A percentile compares a stretch with the other conserved stretches of the same genome.
Conservation (phyloP, 129 eudicot genomes). For the Oenanthe sinensis region DNA sequence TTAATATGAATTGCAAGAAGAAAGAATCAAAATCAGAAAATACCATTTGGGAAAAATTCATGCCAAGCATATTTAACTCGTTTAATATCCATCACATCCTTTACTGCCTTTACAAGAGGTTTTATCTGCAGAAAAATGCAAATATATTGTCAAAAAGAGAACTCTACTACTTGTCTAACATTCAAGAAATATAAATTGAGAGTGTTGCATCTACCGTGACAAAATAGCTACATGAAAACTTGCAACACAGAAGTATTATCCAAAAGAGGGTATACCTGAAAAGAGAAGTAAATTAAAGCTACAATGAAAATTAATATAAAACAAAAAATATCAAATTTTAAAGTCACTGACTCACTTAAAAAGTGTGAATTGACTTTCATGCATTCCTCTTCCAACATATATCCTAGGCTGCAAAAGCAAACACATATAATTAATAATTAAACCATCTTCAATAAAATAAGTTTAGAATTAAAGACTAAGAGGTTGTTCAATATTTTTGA, state of each 20-base stretch:
- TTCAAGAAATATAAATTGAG: conserved; percentile 16
- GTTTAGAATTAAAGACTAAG: neutral
- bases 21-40: conserved; percentile 14
- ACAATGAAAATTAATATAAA: neutral
- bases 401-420: conserved; percentile 71
- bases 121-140: conserved; percentile 50
- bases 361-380: conserved; percentile 93
- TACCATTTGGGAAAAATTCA: conserved; percentile 87
- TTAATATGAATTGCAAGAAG: neutral
- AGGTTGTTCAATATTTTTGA: neutral
- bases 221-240: conserved; percentile 64
- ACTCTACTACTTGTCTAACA: conserved; percentile 11
- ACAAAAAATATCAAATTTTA: conserved; percentile 6
- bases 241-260: conserved; percentile 64
- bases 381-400: conserved; percentile 99
- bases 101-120: conserved; percentile 77
- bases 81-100: conserved; percentile 64
- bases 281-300: conserved; percentile 15
- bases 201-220: conserved; percentile 47
- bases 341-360: conserved; percentile 46
- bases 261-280: conserved; percentile 86
- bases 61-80: conserved; percentile 87
- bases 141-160: conserved; percentile 13
- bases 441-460: conserved; percentile 1
- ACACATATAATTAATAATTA: conserved; percentile 9